Conservation (phyloP, 352 stramenopile species). For the Saprolegnia parasitica region DNA sequence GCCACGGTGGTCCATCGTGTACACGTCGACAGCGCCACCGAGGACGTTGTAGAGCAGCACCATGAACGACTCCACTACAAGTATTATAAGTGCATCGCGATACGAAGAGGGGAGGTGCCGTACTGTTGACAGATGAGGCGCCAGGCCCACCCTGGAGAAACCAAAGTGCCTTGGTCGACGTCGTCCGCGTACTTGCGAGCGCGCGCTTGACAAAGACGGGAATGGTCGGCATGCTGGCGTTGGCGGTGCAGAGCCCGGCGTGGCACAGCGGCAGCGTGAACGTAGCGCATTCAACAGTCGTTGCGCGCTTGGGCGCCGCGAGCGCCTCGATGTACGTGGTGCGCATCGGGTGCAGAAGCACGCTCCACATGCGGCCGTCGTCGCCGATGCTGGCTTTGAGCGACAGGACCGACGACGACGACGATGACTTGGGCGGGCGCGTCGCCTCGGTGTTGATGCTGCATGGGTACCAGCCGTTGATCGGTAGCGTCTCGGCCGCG, state of each 20-base stretch:
- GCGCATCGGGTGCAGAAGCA: neutral
- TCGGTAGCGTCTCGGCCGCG: neutral
- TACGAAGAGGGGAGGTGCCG: too few species aligned
- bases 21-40: slow-evolving; percentile 41
- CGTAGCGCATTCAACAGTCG: slow-evolving; percentile 15
- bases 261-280: slow-evolving; percentile 25
- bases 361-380: neutral
- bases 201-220: slow-evolving; percentile 36
- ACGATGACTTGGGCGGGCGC: neutral
- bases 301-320: neutral
- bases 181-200: neutral
- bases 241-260: slow-evolving; percentile 11
- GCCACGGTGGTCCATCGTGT: slow-evolving; percentile 54
- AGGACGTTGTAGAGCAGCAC: slow-evolving; percentile 33
- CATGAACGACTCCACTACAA: slow-evolving; percentile 43
- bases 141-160: slow-evolving; percentile 45
- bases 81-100: too few species aligned
- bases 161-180: slow-evolving; percentile 34
- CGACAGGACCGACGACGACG: neutral
- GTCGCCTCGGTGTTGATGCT: slow-evolving; percentile 17
- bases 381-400: slow-evolving; percentile 8
- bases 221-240: slow-evolving; percentile 12
- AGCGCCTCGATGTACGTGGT: neutral
- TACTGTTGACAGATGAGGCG: slow-evolving; percentile 39
- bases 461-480: slow-evolving; percentile 27